A percentile compares a stretch with the other conserved stretches of the same genome.
Conservation (phyloP, 1,284 basidiomycete species). For the Rhodotorula sp. region DNA sequence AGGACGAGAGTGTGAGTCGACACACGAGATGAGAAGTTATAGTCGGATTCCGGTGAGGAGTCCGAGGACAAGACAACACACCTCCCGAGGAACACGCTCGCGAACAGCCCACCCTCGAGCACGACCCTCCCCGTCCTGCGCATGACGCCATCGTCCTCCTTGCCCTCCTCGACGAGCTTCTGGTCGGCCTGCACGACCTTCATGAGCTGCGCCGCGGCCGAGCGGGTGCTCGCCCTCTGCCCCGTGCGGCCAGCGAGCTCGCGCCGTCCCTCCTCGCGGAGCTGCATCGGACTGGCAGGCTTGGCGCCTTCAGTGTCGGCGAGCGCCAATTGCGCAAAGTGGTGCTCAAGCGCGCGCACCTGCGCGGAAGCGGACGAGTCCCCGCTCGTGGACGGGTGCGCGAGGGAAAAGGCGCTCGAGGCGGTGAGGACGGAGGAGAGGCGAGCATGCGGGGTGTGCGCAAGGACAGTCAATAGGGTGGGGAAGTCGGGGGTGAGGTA, state of each 20-base stretch:
- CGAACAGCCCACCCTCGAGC: conserved; percentile 69
- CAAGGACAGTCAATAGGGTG: conserved; percentile 3
- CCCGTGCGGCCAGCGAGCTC: conserved; percentile 4
- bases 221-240: background rate
- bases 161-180: background rate
- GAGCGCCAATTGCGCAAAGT: background rate
- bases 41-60: too few relatives aligned
- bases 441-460: background rate
- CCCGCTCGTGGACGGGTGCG: background rate
- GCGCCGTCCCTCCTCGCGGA: background rate
- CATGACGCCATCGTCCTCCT: conserved; percentile 57
- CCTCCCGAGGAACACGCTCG: conserved; percentile 67
- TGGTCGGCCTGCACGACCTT: background rate
- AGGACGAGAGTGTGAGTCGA: background rate
- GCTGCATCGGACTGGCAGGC: background rate
- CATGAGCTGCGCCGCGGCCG: background rate
- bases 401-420: conserved; percentile 1
- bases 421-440: conserved; percentile 22
- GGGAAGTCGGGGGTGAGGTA: conserved; percentile 21
- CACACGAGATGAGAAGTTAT: too few relatives aligned
- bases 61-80: conserved; percentile 49
- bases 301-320: background rate
- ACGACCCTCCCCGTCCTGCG: conserved; percentile 66
- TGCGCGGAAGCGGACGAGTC: conserved; percentile 4
- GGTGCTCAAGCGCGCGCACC: conserved; percentile 5